Conservation (phyloP, 2,329 filamentous ascomycete genomes). For the Arthrobotrys sinensis region DNA sequence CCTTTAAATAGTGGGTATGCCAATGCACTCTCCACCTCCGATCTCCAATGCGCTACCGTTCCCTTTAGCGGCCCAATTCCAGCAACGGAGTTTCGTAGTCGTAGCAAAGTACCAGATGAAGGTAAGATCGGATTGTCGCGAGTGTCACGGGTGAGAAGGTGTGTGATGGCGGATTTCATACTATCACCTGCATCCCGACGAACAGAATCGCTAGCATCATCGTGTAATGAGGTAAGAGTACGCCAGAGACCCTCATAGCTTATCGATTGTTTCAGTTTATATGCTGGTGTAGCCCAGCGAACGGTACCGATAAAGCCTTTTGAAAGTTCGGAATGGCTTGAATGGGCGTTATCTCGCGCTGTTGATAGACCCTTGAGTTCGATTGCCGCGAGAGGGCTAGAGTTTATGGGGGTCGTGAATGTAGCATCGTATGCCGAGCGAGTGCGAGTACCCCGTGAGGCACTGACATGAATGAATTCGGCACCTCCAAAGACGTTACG, state of each 20-base stretch:
- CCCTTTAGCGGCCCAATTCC: conserved; percentile 86
- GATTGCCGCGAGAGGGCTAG: conserved; percentile 84
- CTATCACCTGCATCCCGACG: conserved; percentile 89
- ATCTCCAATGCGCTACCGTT: conserved; percentile 94
- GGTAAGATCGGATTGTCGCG: conserved; percentile 90
- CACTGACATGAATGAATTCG: conserved; percentile 88
- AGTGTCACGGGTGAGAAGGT: conserved; percentile 84
- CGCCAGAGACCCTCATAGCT: conserved; percentile 88
- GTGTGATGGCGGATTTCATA: conserved; percentile 87
- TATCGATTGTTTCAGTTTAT: conserved; percentile 81
- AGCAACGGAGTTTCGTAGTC: conserved; percentile 85
- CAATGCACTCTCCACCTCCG: conserved; percentile 78
- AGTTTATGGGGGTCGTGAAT: conserved; percentile 85
- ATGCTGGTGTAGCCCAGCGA: conserved; percentile 73
- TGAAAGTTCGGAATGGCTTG: conserved; percentile 90
- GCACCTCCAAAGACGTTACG: conserved; percentile 96
- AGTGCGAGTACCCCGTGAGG: conserved; percentile 84
- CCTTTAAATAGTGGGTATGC: conserved; percentile 70
- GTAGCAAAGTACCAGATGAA: conserved; percentile 83
- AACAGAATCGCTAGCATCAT: conserved; percentile 83
- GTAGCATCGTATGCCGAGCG: conserved; percentile 90
- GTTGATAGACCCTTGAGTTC: conserved; percentile 86
- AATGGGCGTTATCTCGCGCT: conserved; percentile 83
- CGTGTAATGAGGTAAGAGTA: conserved; percentile 84
- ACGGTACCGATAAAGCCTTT: conserved; percentile 84